Base-by-base conservation (phyloP, 352 stramenopile genomes). In the Pythium phragmitis region DNA sequence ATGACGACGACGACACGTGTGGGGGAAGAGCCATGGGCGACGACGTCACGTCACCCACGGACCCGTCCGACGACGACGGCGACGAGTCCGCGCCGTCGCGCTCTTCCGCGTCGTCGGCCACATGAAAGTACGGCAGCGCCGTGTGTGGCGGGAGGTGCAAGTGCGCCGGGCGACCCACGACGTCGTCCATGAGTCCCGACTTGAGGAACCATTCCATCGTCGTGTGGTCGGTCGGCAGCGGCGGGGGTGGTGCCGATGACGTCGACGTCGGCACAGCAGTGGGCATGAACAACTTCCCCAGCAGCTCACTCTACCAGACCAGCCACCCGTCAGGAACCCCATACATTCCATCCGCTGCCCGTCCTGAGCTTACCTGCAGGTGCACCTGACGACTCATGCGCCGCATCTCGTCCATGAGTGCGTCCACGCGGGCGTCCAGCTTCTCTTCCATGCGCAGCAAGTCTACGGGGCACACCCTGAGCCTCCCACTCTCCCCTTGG, bases 171-270 rank as follows among this genome's bases (percentile, higher is more conserved):
- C 41, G 53, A 16, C 46, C 58, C 34, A 41, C 62, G 42, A 54
- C 37, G 34, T 91, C 80, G 19, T 91, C 82, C n/a, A 60, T 46
- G 37, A 68, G 63, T n/a, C 74, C 76, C 4, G 75, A 75, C 48
- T 79, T 81, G 54, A 91, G 71, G 19, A 88, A 68, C 80, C 79
- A 89, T 67, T 91, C 82, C 36, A 88, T 74, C 36, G 83, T 74
- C 3, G 37, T 57, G 19, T 43, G 74, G 21, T 89, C 82, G 23
- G 39, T 71, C 2, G 57, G 59, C 41, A 65, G 59, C 14, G 57
- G 50, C 13, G 13, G 39, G 8, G 60, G 52, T 13, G 51, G 45
- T 13, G 59, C 47, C 4, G 63, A 63, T 43, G 74, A 67, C 43
- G 59, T 41, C 3, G 63, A 63, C 43, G 74, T 67, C 41, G 56